Percentiles rank a stretch among this genome's conserved stretches.
Conservation (phyloP, 495 filamentous ascomycete genomes). For the Aspergillus taichungensis region DNA sequence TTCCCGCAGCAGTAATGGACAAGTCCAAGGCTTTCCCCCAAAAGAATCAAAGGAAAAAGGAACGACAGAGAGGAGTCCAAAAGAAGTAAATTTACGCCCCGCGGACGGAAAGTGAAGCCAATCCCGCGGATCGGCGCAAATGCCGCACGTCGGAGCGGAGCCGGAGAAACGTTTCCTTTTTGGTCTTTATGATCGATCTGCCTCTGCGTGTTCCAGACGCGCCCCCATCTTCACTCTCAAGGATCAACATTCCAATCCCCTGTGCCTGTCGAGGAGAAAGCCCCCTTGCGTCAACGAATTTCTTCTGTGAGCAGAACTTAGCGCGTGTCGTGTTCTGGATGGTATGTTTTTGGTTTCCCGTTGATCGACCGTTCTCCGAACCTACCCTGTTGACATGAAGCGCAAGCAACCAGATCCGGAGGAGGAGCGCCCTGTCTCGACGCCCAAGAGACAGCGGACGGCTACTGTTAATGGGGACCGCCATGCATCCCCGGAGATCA, state of each 20-base stretch:
- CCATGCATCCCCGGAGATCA: constrained; percentile 18
- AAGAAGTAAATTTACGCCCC: no score
- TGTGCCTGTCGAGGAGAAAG: constrained; percentile 1
- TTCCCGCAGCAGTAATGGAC: no score
- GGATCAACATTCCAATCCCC: constrained; percentile 8
- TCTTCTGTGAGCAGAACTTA: not conserved
- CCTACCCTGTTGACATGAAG: constrained; percentile 29
- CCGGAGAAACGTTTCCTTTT: constrained; percentile 28
- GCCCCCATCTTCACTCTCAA: not conserved
- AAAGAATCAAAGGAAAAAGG: no score
- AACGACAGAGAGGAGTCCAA: no score
- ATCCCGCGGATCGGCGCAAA: no score
- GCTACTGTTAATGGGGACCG: constrained; percentile 18
- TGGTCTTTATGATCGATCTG: not conserved
- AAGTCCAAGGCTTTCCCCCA: not conserved
- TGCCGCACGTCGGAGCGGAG: constrained; percentile 1
- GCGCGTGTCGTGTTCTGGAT: constrained; percentile 11
- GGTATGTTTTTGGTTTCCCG: constrained; percentile 24
- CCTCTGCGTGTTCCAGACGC: constrained; percentile 12
- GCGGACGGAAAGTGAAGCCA: no score
- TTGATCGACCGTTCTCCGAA: not conserved
- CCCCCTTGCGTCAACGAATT: constrained; percentile 3
- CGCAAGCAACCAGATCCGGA: constrained; percentile 38
- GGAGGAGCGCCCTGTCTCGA: constrained; percentile 30
- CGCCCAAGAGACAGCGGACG: constrained; percentile 32